Evolutionary conservation across 2,329 filamentous ascomycete species (phyloP).

Genomic region (Mycogone perniciosa): DNA sequence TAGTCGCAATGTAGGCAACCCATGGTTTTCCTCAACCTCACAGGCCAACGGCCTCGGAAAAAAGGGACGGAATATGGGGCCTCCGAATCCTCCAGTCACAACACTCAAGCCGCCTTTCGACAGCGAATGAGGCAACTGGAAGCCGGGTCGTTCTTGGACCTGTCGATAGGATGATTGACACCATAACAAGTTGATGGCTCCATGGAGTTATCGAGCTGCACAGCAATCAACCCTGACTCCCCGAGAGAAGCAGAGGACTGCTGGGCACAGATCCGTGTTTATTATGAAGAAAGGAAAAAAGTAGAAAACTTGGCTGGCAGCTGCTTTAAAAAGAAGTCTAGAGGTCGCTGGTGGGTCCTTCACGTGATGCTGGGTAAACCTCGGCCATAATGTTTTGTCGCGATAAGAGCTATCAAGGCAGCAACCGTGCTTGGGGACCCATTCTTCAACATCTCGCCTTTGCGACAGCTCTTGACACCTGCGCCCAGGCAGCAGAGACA

Average conservation of each 20-base stretch:
- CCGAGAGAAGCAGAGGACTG: slow-evolving; percentile 55
- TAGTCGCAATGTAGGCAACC: slow-evolving; percentile 55
- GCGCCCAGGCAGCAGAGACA: neutral
- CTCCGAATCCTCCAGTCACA: slow-evolving; percentile 50
- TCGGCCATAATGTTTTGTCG: neutral
- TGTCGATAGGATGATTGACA: slow-evolving; percentile 93
- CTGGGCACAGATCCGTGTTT: slow-evolving; percentile 79
- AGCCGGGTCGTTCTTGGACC: slow-evolving; percentile 74
- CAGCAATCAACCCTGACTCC: slow-evolving; percentile 66
- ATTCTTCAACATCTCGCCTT: neutral
- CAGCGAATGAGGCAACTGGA: slow-evolving; percentile 61
- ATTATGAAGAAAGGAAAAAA: slow-evolving; percentile 30
- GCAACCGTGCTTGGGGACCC: neutral
- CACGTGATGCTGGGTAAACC: slow-evolving; percentile 4
- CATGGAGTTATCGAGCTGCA: slow-evolving; percentile 78
- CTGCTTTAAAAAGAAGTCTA: slow-evolving; percentile 7
- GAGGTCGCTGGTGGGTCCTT: slow-evolving; percentile 3
- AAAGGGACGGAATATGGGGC: slow-evolving; percentile 85
- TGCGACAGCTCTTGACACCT: neutral
- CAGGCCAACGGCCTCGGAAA: slow-evolving; percentile 81
- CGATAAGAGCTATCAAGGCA: neutral
- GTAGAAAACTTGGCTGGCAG: slow-evolving; percentile 28
- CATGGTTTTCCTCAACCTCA: slow-evolving; percentile 94
- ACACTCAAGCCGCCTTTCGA: slow-evolving; percentile 56
- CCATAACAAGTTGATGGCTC: slow-evolving; percentile 69